Conservation (phyloP, 805 yeast genomes). For the Alloascoidea hylecoeti region DNA sequence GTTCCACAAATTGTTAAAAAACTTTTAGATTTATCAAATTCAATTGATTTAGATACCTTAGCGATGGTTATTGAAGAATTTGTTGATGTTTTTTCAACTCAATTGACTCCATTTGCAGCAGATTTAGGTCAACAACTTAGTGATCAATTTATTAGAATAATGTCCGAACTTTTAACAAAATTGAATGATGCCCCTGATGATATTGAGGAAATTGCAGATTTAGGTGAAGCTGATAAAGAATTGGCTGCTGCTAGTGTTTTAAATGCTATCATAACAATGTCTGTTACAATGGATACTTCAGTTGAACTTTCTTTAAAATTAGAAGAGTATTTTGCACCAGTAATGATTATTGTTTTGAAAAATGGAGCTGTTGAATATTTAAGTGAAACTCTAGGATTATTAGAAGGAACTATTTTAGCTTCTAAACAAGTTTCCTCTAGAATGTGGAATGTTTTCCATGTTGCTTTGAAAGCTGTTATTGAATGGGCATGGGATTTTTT, state of each 20-base stretch:
- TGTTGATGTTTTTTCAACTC: slow-evolving; percentile 62
- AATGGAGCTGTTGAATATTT: slow-evolving; percentile 60
- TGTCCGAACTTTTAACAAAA: background rate
- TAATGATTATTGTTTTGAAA: slow-evolving; percentile 49
- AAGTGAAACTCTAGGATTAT: slow-evolving; percentile 64
- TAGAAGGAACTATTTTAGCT: slow-evolving; percentile 47
- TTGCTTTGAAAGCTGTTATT: slow-evolving; percentile 23
- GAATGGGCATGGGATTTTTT: slow-evolving; percentile 36
- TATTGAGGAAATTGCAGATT: slow-evolving; percentile 20
- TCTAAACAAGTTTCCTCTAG: slow-evolving; percentile 46
- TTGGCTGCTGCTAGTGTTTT: slow-evolving; percentile 71
- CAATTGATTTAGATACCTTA: slow-evolving; percentile 60
- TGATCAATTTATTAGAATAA: background rate
- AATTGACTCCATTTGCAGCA: slow-evolving; percentile 63
- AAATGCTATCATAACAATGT: slow-evolving; percentile 69
- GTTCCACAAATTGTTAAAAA: slow-evolving; percentile 63
- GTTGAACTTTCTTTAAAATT: slow-evolving; percentile 45
- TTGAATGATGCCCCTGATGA: slow-evolving; percentile 23
- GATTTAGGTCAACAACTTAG: slow-evolving; percentile 23
- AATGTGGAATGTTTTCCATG: slow-evolving; percentile 62
- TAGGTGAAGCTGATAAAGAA: slow-evolving; percentile 19
- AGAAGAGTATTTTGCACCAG: slow-evolving; percentile 57
- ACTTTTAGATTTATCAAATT: slow-evolving; percentile 47
- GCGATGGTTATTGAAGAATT: slow-evolving; percentile 77
- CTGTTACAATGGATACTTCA: slow-evolving; percentile 74